phyloP scores from a whole-genome alignment of 495 filamentous ascomycete species.

The Evansstolkia leycettana region DNA sequence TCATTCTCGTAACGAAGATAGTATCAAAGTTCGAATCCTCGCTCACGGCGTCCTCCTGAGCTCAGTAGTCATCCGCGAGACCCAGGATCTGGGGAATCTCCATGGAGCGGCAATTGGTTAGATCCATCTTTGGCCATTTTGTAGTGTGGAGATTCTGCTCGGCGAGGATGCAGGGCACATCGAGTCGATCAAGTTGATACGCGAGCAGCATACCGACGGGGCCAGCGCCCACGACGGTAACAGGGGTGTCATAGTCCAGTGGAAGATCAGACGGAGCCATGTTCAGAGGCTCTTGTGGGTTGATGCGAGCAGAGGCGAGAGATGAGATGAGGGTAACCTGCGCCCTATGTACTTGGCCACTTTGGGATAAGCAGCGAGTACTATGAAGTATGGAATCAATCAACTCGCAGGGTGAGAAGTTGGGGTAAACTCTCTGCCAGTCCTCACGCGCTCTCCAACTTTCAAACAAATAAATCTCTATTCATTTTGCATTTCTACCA shows the following conservation, averaged over 20 bases:
- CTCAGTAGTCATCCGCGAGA: conserved; percentile 12
- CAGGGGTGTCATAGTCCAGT: conserved; percentile 1
- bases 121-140: conserved; percentile 21
- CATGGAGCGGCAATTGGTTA: conserved; percentile 21
- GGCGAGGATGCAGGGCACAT: conserved; percentile 6
- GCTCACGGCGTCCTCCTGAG: conserved; percentile 2
- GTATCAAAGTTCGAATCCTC: conserved; percentile 4
- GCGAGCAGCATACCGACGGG: conserved; percentile 17
- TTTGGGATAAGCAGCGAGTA: too few relatives aligned
- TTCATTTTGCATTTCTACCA: too few relatives aligned
- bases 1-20: conserved; percentile 3
- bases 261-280: too few relatives aligned
- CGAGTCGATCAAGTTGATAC: conserved; percentile 5
- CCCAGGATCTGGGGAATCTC: conserved; percentile 18
- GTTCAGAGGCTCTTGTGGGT: not conserved
- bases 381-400: too few relatives aligned
- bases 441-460: too few relatives aligned
- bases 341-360: too few relatives aligned
- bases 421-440: too few relatives aligned
- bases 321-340: not conserved
- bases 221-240: conserved; percentile 15
- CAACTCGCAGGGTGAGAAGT: too few relatives aligned
- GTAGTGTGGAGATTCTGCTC: conserved; percentile 14
- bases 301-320: not conserved
- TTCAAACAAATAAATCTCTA: too few relatives aligned